Evolutionary conservation across 495 filamentous ascomycete species (phyloP).

Genomic region (Talaromyces thailandensis): DNA sequence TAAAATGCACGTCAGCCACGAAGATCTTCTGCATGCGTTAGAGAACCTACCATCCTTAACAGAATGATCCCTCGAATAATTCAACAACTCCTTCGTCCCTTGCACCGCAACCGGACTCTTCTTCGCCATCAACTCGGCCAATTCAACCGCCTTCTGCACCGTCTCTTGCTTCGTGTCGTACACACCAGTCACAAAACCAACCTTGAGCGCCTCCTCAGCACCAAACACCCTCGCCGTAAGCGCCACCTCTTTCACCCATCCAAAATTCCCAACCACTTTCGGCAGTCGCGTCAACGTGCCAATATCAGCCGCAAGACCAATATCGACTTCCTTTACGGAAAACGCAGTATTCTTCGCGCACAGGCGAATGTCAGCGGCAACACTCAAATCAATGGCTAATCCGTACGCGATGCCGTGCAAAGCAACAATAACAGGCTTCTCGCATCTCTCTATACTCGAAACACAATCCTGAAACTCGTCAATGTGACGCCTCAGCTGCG

Average conservation of each 20-base stretch:
- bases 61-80: constrained; percentile 70
- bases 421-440: constrained; percentile 84
- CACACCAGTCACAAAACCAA: constrained; percentile 81
- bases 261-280: constrained; percentile 64
- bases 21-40: background rate
- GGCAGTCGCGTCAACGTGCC: constrained; percentile 81
- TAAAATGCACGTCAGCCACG: background rate
- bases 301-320: constrained; percentile 88
- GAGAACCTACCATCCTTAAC: constrained; percentile 60
- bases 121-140: constrained; percentile 57
- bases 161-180: constrained; percentile 54
- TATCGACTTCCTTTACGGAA: constrained; percentile 89
- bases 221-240: constrained; percentile 69
- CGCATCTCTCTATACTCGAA: constrained; percentile 67
- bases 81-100: constrained; percentile 88
- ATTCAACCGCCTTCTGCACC: constrained; percentile 50
- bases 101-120: constrained; percentile 92
- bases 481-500: constrained; percentile 55
- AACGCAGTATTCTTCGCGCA: constrained; percentile 55
- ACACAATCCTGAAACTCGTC: constrained; percentile 72
- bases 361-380: constrained; percentile 72
- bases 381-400: constrained; percentile 75
- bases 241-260: constrained; percentile 90
- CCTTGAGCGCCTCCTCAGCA: constrained; percentile 67
- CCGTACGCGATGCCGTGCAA: constrained; percentile 77